phyloP scores from a whole-genome alignment of 257 asterid species.

The Capsicum baccatum region DNA sequence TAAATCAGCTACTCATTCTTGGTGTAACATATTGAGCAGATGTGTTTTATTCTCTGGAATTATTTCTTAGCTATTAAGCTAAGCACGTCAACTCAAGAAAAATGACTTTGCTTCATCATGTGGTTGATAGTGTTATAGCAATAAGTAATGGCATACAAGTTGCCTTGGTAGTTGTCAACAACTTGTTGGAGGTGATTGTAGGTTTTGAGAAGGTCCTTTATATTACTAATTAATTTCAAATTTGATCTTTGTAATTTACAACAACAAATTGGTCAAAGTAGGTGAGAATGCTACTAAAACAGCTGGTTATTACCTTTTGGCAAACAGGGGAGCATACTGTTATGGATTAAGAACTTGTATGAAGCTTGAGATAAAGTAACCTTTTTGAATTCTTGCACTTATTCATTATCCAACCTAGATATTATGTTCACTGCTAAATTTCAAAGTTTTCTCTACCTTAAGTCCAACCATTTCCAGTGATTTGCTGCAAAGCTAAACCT shows the following conservation, averaged over 20 bases:
- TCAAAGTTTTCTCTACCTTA: not conserved
- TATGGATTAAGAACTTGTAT: not conserved
- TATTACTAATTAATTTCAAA: not conserved
- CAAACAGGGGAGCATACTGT: not conserved
- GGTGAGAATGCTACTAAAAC: not conserved
- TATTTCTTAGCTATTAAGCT: not conserved
- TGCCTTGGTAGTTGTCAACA: not conserved
- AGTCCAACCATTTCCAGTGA: not conserved
- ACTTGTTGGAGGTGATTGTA: not conserved
- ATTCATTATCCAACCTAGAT: not conserved
- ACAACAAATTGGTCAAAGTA: not conserved
- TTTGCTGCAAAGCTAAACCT: not conserved
- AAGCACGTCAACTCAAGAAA: not conserved
- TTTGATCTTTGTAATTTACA: not conserved
- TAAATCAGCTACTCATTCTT: not conserved
- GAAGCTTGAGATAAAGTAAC: not conserved
- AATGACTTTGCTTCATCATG: not conserved
- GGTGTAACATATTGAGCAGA: not conserved
- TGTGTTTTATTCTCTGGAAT: slow-evolving; percentile 11
- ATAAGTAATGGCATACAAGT: not conserved
- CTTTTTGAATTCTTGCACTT: not conserved
- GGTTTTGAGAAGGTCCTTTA: not conserved
- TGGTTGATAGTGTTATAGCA: not conserved
- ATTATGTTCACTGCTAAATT: not conserved
- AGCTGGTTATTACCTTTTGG: not conserved